Conservation (phyloP, 129 eudicot species). For the Tagetes patula region DNA sequence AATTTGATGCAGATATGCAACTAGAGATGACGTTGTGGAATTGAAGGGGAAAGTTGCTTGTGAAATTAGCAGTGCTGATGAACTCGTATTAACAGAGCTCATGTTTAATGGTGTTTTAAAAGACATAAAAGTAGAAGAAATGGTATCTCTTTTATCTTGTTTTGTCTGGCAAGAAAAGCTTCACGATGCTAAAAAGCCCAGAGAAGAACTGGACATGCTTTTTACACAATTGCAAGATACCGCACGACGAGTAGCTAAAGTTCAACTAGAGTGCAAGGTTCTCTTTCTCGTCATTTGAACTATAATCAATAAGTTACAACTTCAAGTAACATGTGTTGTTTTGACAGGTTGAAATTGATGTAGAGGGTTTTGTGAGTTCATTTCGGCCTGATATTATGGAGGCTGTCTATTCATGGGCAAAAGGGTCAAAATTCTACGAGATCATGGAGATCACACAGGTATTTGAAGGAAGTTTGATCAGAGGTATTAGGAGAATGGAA, state of each 20-base stretch:
- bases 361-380: constrained; percentile 80
- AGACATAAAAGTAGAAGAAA: constrained; percentile 81
- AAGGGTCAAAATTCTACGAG: constrained; percentile 87
- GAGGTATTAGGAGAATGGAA: constrained; percentile 94
- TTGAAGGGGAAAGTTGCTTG: constrained; percentile 96
- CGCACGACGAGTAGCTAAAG: constrained; percentile 84
- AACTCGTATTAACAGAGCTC: constrained; percentile 80
- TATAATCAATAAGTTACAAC: not conserved
- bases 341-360: constrained; percentile 81
- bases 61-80: constrained; percentile 98
- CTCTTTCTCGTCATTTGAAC: constrained; percentile 12
- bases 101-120: constrained; percentile 79
- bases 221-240: constrained; percentile 82
- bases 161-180: constrained; percentile 99
- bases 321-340: not conserved
- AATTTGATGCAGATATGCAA: constrained; percentile 59
- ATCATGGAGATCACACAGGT: constrained; percentile 94
- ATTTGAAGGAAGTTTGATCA: constrained; percentile 90
- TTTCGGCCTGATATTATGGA: constrained; percentile 95
- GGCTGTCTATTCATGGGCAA: constrained; percentile 92
- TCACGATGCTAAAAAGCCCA: constrained; percentile 87
- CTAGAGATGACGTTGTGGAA: constrained; percentile 86
- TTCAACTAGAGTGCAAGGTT: constrained; percentile 97
- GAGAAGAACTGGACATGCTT: constrained; percentile 87
- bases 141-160: constrained; percentile 93